Evolutionary conservation across 2,329 filamentous ascomycete species (phyloP).

Genomic region (Cadophora malorum): DNA sequence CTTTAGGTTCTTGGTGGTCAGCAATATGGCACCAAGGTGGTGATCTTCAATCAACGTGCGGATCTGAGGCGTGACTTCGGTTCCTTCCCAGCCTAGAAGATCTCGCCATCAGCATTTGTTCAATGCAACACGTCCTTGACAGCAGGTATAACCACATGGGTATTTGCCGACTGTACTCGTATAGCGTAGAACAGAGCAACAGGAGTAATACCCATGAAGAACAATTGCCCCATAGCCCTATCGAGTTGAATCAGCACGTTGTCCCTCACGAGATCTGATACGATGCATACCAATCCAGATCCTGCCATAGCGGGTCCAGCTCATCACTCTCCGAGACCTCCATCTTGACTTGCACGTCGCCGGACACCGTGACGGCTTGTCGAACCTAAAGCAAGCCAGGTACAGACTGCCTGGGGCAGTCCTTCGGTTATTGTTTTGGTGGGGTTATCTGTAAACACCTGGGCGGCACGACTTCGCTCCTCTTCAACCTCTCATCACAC

Average conservation of each 20-base stretch:
- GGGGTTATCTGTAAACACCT: slow-evolving; percentile 20
- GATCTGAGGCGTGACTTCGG: slow-evolving; percentile 82
- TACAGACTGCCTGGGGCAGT: slow-evolving; percentile 31
- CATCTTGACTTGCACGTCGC: slow-evolving; percentile 42
- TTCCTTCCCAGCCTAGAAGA: slow-evolving; percentile 75
- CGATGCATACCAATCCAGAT: slow-evolving; percentile 42
- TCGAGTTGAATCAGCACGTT: slow-evolving; percentile 29
- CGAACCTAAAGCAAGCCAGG: slow-evolving; percentile 10
- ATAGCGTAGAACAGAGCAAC: not conserved
- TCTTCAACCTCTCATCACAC: slow-evolving; percentile 19
- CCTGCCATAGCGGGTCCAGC: slow-evolving; percentile 44
- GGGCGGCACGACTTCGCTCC: slow-evolving; percentile 36
- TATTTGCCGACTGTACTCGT: not conserved
- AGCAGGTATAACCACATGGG: not conserved
- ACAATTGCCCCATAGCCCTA: slow-evolving; percentile 76
- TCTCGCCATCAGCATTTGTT: slow-evolving; percentile 18
- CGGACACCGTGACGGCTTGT: slow-evolving; percentile 26
- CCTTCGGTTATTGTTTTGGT: slow-evolving; percentile 9
- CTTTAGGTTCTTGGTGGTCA: slow-evolving; percentile 86
- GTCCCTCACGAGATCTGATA: slow-evolving; percentile 16
- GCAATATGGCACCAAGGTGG: slow-evolving; percentile 85
- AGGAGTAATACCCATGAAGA: slow-evolving; percentile 64
- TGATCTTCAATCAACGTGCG: slow-evolving; percentile 80
- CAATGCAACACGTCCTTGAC: not conserved
- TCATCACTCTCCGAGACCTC: slow-evolving; percentile 58